Conservation (phyloP, 306 rosid species). For the Nissolia schottii region DNA sequence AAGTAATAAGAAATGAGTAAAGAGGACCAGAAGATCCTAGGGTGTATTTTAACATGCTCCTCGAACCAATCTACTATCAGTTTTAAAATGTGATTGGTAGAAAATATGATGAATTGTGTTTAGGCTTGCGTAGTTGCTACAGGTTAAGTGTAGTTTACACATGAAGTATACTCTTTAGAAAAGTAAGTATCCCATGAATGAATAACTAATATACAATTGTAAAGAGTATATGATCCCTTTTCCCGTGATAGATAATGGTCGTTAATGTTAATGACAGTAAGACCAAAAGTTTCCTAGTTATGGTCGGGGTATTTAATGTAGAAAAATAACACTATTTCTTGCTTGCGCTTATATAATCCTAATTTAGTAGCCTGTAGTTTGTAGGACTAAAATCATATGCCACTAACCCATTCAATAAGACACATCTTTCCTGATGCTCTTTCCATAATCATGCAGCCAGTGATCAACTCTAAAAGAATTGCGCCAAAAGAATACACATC, state of each 20-base stretch:
- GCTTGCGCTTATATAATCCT: neutral
- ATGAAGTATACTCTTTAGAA: neutral
- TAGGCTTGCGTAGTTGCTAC: neutral
- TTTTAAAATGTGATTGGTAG: neutral
- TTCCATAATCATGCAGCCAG: conserved; percentile 28
- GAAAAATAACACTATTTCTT: neutral
- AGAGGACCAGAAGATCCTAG: neutral
- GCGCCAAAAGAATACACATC: conserved; percentile 46
- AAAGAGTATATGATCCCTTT: too few relatives aligned
- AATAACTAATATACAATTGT: too few relatives aligned
- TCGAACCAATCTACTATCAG: too few relatives aligned
- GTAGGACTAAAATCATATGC: neutral
- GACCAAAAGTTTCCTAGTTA: neutral
- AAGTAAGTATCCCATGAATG: too few relatives aligned
- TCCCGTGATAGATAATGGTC: too few relatives aligned
- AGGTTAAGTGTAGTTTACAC: neutral
- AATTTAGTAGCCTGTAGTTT: neutral
- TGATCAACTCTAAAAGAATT: conserved; percentile 39
- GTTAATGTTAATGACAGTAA: too few relatives aligned
- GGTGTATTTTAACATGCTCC: neutral
- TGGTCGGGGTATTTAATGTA: neutral
- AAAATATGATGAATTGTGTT: neutral
- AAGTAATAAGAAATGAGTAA: neutral
- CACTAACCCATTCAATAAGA: conserved; percentile 35
- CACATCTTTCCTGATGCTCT: conserved; percentile 15